These are phyloP conservation scores for Trichoderma virens DNA, from an alignment of 495 filamentous ascomycete genomes.

Conservation along the genomic window DNA sequence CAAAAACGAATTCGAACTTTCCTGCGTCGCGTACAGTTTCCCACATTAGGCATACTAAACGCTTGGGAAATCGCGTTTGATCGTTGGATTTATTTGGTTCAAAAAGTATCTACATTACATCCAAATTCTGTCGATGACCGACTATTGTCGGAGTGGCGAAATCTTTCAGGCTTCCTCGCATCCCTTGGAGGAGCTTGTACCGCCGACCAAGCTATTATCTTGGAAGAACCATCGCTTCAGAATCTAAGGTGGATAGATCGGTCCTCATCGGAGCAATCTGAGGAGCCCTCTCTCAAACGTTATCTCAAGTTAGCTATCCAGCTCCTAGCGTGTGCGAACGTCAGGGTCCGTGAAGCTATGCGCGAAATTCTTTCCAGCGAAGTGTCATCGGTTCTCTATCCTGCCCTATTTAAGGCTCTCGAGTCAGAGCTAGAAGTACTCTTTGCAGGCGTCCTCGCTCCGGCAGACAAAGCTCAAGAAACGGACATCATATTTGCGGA, in stretches of 20 bases:
- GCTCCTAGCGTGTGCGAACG: slow-evolving; percentile 52
- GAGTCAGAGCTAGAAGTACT: slow-evolving; percentile 53
- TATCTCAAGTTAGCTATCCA: slow-evolving; percentile 56
- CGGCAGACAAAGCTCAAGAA: slow-evolving; percentile 44
- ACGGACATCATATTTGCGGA: slow-evolving; percentile 55
- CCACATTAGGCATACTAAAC: slow-evolving; percentile 50
- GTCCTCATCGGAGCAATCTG: slow-evolving; percentile 47
- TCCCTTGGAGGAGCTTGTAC: slow-evolving; percentile 59
- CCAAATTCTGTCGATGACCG: slow-evolving; percentile 44
- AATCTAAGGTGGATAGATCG: slow-evolving; percentile 57
- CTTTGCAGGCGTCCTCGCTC: slow-evolving; percentile 44
- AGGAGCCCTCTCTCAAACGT: slow-evolving; percentile 47
- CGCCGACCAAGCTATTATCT: slow-evolving; percentile 44
- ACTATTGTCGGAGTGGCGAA: slow-evolving; percentile 54
- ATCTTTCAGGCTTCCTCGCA: slow-evolving; percentile 58
- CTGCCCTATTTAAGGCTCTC: slow-evolving; percentile 51
- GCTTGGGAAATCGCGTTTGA: slow-evolving; percentile 59
- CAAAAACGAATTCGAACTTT: slow-evolving; percentile 52
- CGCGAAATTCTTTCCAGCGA: slow-evolving; percentile 54
- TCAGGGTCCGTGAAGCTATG: slow-evolving; percentile 54
- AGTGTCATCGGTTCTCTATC: slow-evolving; percentile 49
- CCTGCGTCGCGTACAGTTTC: slow-evolving; percentile 50
- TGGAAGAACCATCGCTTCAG: slow-evolving; percentile 48
- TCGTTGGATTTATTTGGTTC: slow-evolving; percentile 51
- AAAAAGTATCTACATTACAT: slow-evolving; percentile 45